phyloP scores from a whole-genome alignment of 1,139 yeast genomes.

The Nakaseomyces bracarensis region DNA sequence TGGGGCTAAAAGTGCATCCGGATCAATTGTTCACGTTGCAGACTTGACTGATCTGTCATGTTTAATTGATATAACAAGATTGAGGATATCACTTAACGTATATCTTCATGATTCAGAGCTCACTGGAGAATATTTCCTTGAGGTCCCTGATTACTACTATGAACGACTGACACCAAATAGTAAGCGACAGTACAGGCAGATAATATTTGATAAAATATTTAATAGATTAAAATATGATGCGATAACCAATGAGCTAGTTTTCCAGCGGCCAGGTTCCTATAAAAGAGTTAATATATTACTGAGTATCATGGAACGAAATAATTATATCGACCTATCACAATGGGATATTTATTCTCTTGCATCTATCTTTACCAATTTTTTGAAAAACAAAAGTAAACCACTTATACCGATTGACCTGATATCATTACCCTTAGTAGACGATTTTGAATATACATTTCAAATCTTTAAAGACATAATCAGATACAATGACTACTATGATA shows the following conservation, averaged over 20 bases:
- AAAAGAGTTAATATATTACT: conserved; percentile 42
- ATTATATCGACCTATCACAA: conserved; percentile 47
- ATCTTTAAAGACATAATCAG: conserved; percentile 34
- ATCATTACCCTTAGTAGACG: conserved; percentile 42
- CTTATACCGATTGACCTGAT: conserved; percentile 41
- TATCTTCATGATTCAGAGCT: conserved; percentile 47
- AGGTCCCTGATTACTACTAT: conserved; percentile 30
- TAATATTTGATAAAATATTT: conserved; percentile 39
- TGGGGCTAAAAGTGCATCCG: conserved; percentile 9
- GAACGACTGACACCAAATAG: conserved; percentile 26
- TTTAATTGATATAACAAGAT: conserved; percentile 60
- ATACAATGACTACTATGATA: conserved; percentile 27
- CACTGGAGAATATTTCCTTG: conserved; percentile 30
- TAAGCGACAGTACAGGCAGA: conserved; percentile 32
- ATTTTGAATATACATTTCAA: conserved; percentile 35
- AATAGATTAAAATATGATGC: conserved; percentile 42
- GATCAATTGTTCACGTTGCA: conserved; percentile 21
- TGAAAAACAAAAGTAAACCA: conserved; percentile 40
- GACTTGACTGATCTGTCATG: conserved; percentile 56
- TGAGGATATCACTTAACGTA: conserved; percentile 70
- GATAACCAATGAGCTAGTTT: conserved; percentile 40
- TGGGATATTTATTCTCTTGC: conserved; percentile 58
- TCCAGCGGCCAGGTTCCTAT: conserved; percentile 54
- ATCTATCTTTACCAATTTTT: conserved; percentile 43
- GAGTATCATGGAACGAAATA: conserved; percentile 47